Base-by-base conservation (phyloP, 257 asterid genomes). In the Leonotis leonurus region DNA sequence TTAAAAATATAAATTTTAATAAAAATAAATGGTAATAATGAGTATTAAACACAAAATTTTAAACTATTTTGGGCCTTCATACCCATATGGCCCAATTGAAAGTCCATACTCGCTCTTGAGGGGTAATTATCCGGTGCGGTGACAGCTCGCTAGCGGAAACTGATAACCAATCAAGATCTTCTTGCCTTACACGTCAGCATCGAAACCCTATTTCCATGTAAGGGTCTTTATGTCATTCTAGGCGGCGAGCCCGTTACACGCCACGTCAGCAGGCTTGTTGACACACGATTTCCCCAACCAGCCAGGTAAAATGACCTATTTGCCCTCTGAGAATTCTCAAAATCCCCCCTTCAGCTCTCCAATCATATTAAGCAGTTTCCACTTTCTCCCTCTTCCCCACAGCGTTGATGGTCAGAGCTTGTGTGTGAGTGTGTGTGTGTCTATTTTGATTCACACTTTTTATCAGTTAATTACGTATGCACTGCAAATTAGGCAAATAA, bases 191-290 rank as follows among this genome's bases (percentile, higher is more conserved):
- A n/a, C n/a, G n/a, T n/a, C n/a, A n/a, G n/a, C 13, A 21, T 4
- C 43, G 10, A 17, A 40, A 6, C 70, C 61, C 71, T 24, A 17
- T 30, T 29, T 30, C 20, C 17, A 8, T 13, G n/a, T 11, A 32
- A 41, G 65, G 50, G 58, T 24, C 35, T 44, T 57, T 27, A 14
- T 8, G 70, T 63, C 70, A 70, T 45, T 55, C 13, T 11, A 2
- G 3, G 8, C 6, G 10, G 7, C 20, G 8, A 39, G 10, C 36
- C 40, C 50, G 5, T 13, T 25, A 14, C 26, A 4, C 51, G 59
- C 56, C 78, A 73, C 71, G 68, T 73, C 71, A 73, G 75, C 72
- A 24, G 13, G 39, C 50, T 57, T 20, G 64, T 40, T 36, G 65
- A 60, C 73, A 52, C 61, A 54, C 45, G 78, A 67, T 56, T 56